Evolutionary conservation across 164 flowering plant species (phyloP), one percentile per base, ranked within the genome.

Genomic region (Umbilicus rupestris): DNA sequence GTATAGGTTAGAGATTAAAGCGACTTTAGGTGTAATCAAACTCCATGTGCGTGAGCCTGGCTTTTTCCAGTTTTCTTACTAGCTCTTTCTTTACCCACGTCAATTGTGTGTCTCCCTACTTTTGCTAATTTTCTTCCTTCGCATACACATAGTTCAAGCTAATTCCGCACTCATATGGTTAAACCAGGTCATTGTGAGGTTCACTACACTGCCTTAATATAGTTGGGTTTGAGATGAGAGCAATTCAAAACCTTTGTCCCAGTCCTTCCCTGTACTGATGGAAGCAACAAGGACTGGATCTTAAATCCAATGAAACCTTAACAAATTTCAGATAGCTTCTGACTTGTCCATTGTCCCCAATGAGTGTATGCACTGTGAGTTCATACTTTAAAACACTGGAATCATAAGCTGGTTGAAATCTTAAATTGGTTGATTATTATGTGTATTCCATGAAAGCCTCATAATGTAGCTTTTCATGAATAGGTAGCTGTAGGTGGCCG

Each of bases 391-490:
- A n/a, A 22, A 52, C 29, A 24, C 58, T 7, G 58, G 29, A 55
- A 55, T 55, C 60, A 55, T 55, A 55, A 26, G 19, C 29, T 55
- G 14, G 33, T 55, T 55, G 60, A 55, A 28, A 55, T 49, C 26
- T 55, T 55, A 8, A 3, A 28, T 33, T 55, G 31, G 33, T 28
- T 55, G 33, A 12, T 26, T 55, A 41, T 28, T 20, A 22, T 24
- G 58, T 52, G 58, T 24, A 52, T 24, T 52, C 58, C 33, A 55
- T 55, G 60, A 55, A 26, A 55, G 17, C 60, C 60, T 41, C 44
- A 1, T 41, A 41, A 14, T n/a, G 44, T 41, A 3, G 44, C 44
- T 41, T 41, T 41, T 41, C 44, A 9, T 28, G 33, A 55, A 26
- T 26, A 28, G 60, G 33, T 26, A 55, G 19, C 33, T 14, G 31